Percentiles rank a stretch among this genome's conserved stretches.
phyloP scores from a whole-genome alignment of 2,329 filamentous ascomycete species.

The Apiospora kogelbergensis region DNA sequence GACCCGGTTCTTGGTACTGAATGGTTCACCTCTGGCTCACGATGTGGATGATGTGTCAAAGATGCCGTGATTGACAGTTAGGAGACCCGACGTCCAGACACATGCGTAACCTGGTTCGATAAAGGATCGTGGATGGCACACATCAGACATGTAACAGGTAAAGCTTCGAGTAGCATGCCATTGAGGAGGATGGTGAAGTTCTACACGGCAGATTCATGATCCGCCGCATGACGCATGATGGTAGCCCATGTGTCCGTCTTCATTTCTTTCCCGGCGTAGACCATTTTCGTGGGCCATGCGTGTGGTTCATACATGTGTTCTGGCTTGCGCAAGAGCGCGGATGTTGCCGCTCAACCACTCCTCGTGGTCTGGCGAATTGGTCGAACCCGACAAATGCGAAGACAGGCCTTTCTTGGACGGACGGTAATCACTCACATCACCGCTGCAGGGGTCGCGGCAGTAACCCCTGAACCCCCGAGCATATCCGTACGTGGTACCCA shows the following conservation, averaged over 20 bases:
- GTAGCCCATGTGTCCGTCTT: background rate
- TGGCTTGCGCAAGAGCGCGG: background rate
- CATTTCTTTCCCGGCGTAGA: background rate
- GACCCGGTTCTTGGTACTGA: background rate
- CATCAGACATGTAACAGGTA: background rate
- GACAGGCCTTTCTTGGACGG: background rate
- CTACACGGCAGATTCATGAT: background rate
- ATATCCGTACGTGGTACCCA: no score
- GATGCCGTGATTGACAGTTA: background rate
- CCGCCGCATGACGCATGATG: background rate
- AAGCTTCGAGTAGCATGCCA: background rate
- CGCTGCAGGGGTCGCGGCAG: background rate
- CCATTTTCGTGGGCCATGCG: background rate
- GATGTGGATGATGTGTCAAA: conserved; percentile 1
- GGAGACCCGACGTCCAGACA: background rate
- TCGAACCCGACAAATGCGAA: background rate
- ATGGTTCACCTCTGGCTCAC: background rate
- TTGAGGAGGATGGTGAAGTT: background rate
- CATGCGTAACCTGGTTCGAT: background rate
- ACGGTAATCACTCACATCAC: background rate
- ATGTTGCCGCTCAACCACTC: background rate
- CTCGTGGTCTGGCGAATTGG: background rate
- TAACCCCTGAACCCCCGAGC: background rate
- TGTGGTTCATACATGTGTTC: background rate
- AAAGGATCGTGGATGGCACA: no score